Conservation (phyloP, 345 rosid species). For the Aquilaria malaccensis region DNA sequence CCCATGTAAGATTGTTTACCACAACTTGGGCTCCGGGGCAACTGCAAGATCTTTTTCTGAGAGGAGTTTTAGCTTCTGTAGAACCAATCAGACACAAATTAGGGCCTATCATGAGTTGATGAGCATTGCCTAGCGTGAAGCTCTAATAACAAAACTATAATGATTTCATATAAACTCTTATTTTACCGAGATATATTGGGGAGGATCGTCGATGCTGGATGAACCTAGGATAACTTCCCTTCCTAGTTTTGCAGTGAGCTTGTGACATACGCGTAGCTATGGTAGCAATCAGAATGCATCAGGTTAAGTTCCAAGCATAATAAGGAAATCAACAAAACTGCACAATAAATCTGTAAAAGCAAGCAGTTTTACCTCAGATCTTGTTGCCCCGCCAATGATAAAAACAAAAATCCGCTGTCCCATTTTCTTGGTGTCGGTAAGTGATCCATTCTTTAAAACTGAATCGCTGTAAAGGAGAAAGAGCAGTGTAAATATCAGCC, state of each 20-base stretch:
- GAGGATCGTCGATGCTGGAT: slow-evolving; percentile 80
- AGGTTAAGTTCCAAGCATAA: slow-evolving; percentile 2
- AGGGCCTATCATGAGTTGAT: not conserved
- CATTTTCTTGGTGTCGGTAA: slow-evolving; percentile 59
- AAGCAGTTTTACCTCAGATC: slow-evolving; percentile 63
- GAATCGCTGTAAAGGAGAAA: slow-evolving; percentile 49
- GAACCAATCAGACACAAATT: not conserved
- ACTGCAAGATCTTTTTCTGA: slow-evolving; percentile 30
- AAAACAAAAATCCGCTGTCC: slow-evolving; percentile 85
- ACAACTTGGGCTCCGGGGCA: slow-evolving; percentile 2
- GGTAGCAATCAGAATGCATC: slow-evolving; percentile 1
- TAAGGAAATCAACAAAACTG: not conserved
- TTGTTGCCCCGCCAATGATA: slow-evolving; percentile 91
- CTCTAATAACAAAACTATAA: not conserved
- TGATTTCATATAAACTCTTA: not conserved
- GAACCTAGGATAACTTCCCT: slow-evolving; percentile 88
- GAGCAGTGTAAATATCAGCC: slow-evolving; percentile 15
- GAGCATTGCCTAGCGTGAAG: no score
- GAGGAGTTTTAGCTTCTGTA: slow-evolving; percentile 64
- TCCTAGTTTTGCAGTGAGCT: slow-evolving; percentile 69
- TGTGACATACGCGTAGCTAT: slow-evolving; percentile 88
- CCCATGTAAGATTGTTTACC: not conserved
- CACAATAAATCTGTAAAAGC: slow-evolving; percentile 1
- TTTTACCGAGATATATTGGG: slow-evolving; percentile 59
- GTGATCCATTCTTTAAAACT: slow-evolving; percentile 37